phyloP scores from a whole-genome alignment of 1,284 basidiomycete species.

The Trametes sp. region DNA sequence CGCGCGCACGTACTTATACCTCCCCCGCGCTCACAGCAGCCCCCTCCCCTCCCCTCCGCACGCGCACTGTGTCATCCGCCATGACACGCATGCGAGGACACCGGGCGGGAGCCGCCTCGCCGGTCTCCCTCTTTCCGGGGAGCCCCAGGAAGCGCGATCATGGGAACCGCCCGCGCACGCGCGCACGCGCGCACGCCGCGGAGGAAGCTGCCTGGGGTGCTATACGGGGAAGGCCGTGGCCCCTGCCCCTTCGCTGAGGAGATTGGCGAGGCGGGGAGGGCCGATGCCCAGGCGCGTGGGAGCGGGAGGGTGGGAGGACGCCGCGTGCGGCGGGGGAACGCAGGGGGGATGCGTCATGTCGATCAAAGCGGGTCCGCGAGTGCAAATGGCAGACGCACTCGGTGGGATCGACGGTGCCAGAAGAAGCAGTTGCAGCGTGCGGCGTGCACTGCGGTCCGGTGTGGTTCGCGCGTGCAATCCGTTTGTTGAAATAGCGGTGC shows the following conservation, averaged over 20 bases:
- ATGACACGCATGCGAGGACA: neutral
- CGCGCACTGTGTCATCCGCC: neutral
- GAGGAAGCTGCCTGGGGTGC: neutral
- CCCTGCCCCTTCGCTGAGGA: no score
- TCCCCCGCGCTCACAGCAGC: neutral
- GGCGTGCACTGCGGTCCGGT: no score
- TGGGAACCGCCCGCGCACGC: neutral
- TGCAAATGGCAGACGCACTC: neutral
- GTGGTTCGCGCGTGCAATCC: no score
- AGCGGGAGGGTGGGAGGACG: neutral
- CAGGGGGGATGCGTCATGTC: neutral
- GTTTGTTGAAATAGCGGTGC: no score
- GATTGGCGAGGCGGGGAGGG: no score
- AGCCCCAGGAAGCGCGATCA: neutral
- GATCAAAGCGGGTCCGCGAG: neutral
- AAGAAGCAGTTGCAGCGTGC: neutral
- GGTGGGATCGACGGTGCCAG: neutral
- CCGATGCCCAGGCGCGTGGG: neutral
- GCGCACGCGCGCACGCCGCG: neutral
- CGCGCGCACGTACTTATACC: neutral
- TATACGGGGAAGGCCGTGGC: neutral
- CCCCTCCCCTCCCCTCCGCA: neutral
- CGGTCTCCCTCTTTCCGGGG: no score
- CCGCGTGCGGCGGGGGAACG: neutral
- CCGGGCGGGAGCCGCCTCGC: neutral